A percentile compares a stretch with the other conserved stretches of the same genome.
Conservation (phyloP, 1,284 basidiomycete species). For the Trametes sp. region DNA sequence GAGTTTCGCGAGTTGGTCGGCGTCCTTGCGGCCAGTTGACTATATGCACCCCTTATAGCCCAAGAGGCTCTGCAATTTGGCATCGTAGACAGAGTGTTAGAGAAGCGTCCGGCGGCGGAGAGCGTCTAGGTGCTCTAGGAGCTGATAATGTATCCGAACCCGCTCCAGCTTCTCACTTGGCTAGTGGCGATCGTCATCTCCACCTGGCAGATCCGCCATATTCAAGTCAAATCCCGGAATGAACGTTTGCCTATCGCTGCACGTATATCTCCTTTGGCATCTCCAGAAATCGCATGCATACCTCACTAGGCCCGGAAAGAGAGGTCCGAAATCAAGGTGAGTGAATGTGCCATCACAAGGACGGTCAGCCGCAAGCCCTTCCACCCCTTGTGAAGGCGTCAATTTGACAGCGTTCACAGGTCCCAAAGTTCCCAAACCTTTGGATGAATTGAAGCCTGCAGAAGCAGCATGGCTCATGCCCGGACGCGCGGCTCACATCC, state of each 20-base stretch:
- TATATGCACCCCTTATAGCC: conserved; percentile 51
- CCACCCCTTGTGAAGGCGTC: neutral
- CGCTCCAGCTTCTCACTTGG: neutral
- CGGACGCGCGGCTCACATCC: neutral
- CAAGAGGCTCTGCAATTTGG: conserved; percentile 89
- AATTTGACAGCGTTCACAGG: conserved; percentile 4
- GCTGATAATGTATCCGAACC: neutral
- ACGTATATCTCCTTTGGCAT: neutral
- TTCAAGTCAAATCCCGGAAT: neutral
- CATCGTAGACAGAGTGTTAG: conserved; percentile 89
- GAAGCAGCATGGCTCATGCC: neutral
- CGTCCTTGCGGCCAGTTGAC: neutral
- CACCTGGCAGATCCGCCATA: neutral
- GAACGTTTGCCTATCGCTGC: neutral
- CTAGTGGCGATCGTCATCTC: neutral
- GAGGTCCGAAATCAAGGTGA: neutral
- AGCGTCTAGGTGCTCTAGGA: conserved; percentile 20
- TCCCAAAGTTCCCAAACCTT: neutral
- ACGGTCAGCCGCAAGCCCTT: neutral
- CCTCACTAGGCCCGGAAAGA: neutral
- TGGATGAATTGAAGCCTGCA: neutral
- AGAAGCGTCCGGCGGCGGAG: conserved; percentile 62
- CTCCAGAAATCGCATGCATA: neutral
- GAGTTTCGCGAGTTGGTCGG: conserved; percentile 25
- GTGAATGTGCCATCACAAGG: neutral